Evolutionary conservation across 2,329 filamentous ascomycete genomes (phyloP).

Genomic region (Daldinia sp.): DNA sequence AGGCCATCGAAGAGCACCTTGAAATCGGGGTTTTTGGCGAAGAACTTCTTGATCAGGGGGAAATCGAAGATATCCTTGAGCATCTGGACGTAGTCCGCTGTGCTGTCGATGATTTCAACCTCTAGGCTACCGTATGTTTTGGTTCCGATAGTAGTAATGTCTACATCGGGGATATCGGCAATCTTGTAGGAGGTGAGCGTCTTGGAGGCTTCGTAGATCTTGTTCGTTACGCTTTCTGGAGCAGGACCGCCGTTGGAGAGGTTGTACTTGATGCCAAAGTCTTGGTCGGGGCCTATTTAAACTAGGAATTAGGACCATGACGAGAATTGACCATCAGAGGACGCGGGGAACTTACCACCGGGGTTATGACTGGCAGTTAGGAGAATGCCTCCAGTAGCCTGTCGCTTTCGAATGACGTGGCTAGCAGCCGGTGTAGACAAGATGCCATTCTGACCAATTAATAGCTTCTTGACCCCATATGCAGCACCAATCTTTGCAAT

Average conservation of each 20-base stretch:
- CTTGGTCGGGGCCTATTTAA: constrained; percentile 79
- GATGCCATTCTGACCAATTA: constrained; percentile 96
- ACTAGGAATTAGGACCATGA: constrained; percentile 12
- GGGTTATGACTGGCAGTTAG: constrained; percentile 98
- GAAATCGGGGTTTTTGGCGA: constrained; percentile 86
- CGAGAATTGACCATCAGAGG: background rate
- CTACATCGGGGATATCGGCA: constrained; percentile 83
- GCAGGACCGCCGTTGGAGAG: constrained; percentile 94
- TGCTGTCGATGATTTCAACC: constrained; percentile 95
- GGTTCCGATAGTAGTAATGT: constrained; percentile 82
- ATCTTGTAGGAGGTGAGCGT: constrained; percentile 91
- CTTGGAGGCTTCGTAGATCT: constrained; percentile 94
- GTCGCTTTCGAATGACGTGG: constrained; percentile 92
- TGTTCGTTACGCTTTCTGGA: constrained; percentile 96
- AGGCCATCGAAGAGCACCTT: constrained; percentile 97
- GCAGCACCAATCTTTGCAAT: constrained; percentile 97
- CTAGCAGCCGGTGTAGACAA: constrained; percentile 95
- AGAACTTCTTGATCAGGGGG: constrained; percentile 92
- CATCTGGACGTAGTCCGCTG: constrained; percentile 90
- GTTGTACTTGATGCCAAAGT: constrained; percentile 99
- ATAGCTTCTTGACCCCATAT: constrained; percentile 98
- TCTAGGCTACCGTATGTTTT: constrained; percentile 86
- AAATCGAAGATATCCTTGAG: constrained; percentile 99
- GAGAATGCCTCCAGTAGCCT: constrained; percentile 95
- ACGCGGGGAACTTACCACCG: constrained; percentile 73